Base-by-base conservation (phyloP, 1,139 yeast genomes). In the Nakaseomyces nivariensis region DNA sequence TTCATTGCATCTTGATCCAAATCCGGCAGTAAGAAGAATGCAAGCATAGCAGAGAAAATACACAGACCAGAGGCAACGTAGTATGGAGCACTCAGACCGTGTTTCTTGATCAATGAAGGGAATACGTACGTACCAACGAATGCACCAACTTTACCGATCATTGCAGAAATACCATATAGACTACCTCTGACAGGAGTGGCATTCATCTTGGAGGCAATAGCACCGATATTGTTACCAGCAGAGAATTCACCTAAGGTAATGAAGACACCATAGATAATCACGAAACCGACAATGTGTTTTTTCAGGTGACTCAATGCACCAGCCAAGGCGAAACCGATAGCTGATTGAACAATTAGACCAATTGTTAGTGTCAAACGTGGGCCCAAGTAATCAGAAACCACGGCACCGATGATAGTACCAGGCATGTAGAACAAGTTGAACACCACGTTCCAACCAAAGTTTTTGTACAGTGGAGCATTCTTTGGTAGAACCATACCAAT, bases 381-480 rank as follows among this genome's bases (percentile, higher is more conserved):
- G 17, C 97, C 97, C 52, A 87, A 63, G 68, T 81, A 85, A 69
- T 90, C 97, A n/a, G 95, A 77, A 42, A 79, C 71, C 48, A 77
- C 64, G 9, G 95, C 96, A 62, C 97, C 97, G 25, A 84, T 66
- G 63, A 88, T 77, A 1, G 96, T 77, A 57, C 97, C 97, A 10
- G 97, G 97, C 41, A 90, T 71, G 67, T 90, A 89, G 67, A 90
- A 90, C 62, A 86, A 73, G 68, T 87, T 88, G 61, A 90, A 77
- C 4, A 90, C 92, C 54, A 86, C 85, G 66, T 85, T 86, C 97
- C 97, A 90, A 48, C 97, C 97, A 70, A 88, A 87, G 26, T 85
- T 77, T 65, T 82, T 77, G 69, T 83, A 82, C 54, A 87, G 68
- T 5, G 60, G 48, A 11, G 59, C 56, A 58, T 81, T 78, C 43